phyloP scores from a whole-genome alignment of 2,329 filamentous ascomycete genomes.

The Beauveria scarabaeidicola region DNA sequence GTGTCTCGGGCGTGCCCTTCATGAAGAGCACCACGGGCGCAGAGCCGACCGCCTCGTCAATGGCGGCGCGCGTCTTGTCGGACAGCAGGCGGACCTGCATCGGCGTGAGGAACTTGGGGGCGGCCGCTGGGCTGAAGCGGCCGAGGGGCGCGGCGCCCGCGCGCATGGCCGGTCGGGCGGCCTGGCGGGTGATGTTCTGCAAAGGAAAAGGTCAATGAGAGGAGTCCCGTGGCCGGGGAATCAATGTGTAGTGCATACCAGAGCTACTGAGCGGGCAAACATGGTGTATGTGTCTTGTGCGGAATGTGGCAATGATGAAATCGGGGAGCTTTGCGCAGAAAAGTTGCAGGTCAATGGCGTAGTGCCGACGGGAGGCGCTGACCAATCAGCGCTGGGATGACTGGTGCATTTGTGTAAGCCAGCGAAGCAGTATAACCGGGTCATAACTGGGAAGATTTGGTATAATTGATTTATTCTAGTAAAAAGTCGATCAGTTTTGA shows the following conservation, averaged over 20 bases:
- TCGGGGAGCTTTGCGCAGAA: not conserved
- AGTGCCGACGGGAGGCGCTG: slow-evolving; percentile 11
- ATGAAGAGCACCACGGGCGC: slow-evolving; percentile 96
- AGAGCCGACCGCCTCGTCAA: slow-evolving; percentile 80
- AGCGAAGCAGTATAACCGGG: not conserved
- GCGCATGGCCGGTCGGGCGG: slow-evolving; percentile 26
- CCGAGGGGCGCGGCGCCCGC: slow-evolving; percentile 17
- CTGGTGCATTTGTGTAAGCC: not conserved
- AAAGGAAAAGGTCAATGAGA: not conserved
- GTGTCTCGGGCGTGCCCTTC: slow-evolving; percentile 95
- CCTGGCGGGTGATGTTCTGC: slow-evolving; percentile 30
- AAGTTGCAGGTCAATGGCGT: slow-evolving; percentile 12
- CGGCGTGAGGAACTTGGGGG: slow-evolving; percentile 18
- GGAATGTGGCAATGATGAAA: slow-evolving; percentile 3
- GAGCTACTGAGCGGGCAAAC: slow-evolving; percentile 19
- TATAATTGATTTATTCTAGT: not conserved
- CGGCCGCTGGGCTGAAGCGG: not conserved
- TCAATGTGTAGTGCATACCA: slow-evolving; percentile 13
- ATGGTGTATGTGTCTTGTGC: slow-evolving; percentile 14
- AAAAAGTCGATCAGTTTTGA: not conserved
- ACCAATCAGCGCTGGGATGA: slow-evolving; percentile 11
- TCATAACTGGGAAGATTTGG: not conserved
- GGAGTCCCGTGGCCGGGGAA: not conserved
- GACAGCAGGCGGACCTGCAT: slow-evolving; percentile 64
- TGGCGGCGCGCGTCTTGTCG: slow-evolving; percentile 68